A percentile compares a stretch with the other conserved stretches of the same genome.
Evolutionary conservation across 1,284 basidiomycete species (phyloP).

Genomic region (Mycena sp.): DNA sequence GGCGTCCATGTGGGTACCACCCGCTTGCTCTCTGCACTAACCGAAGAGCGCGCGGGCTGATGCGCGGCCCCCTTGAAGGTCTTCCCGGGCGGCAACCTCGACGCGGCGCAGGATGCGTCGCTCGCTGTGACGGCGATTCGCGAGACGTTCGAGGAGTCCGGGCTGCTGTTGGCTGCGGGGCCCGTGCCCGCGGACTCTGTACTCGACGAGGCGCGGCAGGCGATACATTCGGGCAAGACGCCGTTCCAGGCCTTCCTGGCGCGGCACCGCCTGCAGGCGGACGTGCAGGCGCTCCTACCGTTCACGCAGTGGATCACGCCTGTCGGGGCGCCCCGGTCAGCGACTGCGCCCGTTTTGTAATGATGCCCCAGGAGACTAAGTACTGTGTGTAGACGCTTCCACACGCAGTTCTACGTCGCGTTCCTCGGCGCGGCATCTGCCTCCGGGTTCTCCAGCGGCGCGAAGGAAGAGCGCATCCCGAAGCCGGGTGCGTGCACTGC

Average conservation of each 20-base stretch:
- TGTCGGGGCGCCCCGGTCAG: slow-evolving; percentile 57
- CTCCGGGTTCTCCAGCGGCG: slow-evolving; percentile 59
- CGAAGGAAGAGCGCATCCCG: slow-evolving; percentile 64
- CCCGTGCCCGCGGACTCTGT: slow-evolving; percentile 44
- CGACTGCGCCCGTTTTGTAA: neutral
- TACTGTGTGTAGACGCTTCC: slow-evolving; percentile 62
- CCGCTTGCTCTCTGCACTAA: neutral
- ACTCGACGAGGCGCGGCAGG: slow-evolving; percentile 63
- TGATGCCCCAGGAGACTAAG: neutral
- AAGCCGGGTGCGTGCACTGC: slow-evolving; percentile 53
- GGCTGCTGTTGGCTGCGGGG: slow-evolving; percentile 66
- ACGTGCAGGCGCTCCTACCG: slow-evolving; percentile 59
- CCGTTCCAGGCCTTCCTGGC: slow-evolving; percentile 65
- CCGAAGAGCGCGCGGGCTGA: neutral
- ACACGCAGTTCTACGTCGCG: slow-evolving; percentile 70
- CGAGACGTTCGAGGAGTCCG: slow-evolving; percentile 80
- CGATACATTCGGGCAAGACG: slow-evolving; percentile 60
- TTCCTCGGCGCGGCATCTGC: slow-evolving; percentile 60
- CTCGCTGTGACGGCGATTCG: slow-evolving; percentile 70
- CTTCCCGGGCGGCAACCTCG: slow-evolving; percentile 78
- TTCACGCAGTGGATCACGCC: slow-evolving; percentile 81
- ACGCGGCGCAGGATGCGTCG: slow-evolving; percentile 64
- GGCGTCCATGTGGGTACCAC: slow-evolving; percentile 64
- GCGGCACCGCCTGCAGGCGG: slow-evolving; percentile 52
- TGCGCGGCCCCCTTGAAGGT: slow-evolving; percentile 53